phyloP scores from a whole-genome alignment of 495 filamentous ascomycete genomes.

The Mycothermus thermophilus region DNA sequence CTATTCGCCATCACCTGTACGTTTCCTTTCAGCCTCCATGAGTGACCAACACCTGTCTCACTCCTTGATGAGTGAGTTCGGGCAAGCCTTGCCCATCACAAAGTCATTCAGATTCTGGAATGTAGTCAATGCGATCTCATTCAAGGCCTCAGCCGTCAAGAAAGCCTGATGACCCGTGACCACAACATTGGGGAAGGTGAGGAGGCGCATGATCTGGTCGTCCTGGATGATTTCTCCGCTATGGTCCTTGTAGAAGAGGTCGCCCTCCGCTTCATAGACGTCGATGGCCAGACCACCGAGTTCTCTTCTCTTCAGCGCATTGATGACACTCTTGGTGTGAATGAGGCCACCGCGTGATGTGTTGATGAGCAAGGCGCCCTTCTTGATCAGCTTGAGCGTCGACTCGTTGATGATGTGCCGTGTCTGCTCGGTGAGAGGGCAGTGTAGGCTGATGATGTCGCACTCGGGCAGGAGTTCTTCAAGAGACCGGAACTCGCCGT shows the following conservation, averaged over 20 bases:
- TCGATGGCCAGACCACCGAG: conserved; percentile 44
- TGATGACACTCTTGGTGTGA: conserved; percentile 43
- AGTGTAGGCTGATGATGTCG: conserved; percentile 52
- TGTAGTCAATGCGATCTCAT: conserved; percentile 50
- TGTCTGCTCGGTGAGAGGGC: conserved; percentile 46
- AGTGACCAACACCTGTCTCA: too few relatives aligned
- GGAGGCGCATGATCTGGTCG: conserved; percentile 51
- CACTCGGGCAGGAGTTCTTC: conserved; percentile 39
- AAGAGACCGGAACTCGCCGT: conserved; percentile 43
- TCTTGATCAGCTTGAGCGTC: conserved; percentile 42
- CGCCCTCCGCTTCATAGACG: conserved; percentile 42
- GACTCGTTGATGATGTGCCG: conserved; percentile 45
- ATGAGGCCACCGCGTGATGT: conserved; percentile 53
- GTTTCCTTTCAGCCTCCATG: too few relatives aligned
- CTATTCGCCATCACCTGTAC: too few relatives aligned
- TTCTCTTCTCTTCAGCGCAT: conserved; percentile 42
- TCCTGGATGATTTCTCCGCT: conserved; percentile 55
- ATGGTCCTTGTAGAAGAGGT: conserved; percentile 52
- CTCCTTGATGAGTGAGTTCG: too few relatives aligned
- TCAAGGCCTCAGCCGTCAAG: conserved; percentile 52
- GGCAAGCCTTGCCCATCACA: too few relatives aligned
- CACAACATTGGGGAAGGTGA: conserved; percentile 58
- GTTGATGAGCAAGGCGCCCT: conserved; percentile 49
- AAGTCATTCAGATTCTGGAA: conserved; percentile 39
- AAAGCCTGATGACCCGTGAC: conserved; percentile 58